Evolutionary conservation across 306 rosid species (phyloP).

Genomic region (Prunus mongolica): DNA sequence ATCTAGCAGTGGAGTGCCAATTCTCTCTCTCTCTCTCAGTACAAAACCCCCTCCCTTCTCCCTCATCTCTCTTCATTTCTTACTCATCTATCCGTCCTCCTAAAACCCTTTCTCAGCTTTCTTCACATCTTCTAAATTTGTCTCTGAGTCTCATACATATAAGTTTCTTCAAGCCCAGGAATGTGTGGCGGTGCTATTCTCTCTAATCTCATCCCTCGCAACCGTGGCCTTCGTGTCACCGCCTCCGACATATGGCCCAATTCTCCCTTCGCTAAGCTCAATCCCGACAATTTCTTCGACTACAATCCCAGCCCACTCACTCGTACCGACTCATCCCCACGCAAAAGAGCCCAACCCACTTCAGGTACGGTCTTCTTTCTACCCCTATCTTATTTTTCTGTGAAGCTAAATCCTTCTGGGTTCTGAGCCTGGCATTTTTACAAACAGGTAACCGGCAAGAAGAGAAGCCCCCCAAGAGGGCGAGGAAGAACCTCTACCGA

Average conservation of each 20-base stretch:
- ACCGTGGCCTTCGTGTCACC: slow-evolving; percentile 33
- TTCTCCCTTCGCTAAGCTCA: slow-evolving; percentile 30
- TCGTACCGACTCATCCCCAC: slow-evolving; percentile 9
- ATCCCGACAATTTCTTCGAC: slow-evolving; percentile 16
- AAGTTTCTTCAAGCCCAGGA: neutral
- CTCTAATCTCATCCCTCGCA: slow-evolving; percentile 59
- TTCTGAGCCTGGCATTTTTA: slow-evolving; percentile 4
- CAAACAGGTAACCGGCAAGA: slow-evolving; percentile 36
- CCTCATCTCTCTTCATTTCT: neutral
- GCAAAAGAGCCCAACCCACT: slow-evolving; percentile 32
- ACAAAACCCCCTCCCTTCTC: slow-evolving; percentile 24
- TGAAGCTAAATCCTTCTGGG: neutral
- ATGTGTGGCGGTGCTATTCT: slow-evolving; percentile 95
- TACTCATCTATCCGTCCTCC: neutral
- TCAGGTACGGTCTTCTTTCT: slow-evolving; percentile 30
- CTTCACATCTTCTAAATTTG: neutral
- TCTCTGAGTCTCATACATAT: neutral
- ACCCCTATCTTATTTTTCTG: neutral
- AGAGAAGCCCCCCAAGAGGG: slow-evolving; percentile 63
- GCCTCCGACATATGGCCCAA: slow-evolving; percentile 65
- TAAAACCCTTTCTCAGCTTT: neutral
- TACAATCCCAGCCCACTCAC: neutral
- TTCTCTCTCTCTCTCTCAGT: slow-evolving; percentile 13
- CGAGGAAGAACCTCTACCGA: slow-evolving; percentile 82
- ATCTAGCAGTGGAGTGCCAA: neutral